phyloP scores from a whole-genome alignment of 2,329 filamentous ascomycete species.

The Diplodia sapinea region DNA sequence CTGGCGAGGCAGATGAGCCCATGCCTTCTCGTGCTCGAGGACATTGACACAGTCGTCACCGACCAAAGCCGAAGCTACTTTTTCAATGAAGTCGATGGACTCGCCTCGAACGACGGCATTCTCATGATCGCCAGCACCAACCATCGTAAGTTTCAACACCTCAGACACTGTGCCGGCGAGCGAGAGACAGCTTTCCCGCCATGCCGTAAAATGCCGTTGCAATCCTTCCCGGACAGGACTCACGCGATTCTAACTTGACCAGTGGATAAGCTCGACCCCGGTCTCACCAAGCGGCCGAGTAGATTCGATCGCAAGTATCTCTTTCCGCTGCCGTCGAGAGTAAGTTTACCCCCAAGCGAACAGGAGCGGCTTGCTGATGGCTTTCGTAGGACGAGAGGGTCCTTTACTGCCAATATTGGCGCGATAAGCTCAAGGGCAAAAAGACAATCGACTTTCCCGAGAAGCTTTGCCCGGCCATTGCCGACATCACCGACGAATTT shows the following conservation, averaged over 20 bases:
- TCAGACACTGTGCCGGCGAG: not conserved
- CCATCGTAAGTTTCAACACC: conserved; percentile 40
- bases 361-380: conserved; percentile 21
- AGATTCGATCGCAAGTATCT: conserved; percentile 61
- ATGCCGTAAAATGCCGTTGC: no score
- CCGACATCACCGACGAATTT: conserved; percentile 52
- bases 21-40: conserved; percentile 74
- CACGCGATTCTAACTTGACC: not conserved
- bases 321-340: conserved; percentile 62
- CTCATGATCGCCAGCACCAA: conserved; percentile 72
- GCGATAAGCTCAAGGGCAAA: conserved; percentile 62
- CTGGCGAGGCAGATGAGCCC: conserved; percentile 68
- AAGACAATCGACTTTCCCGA: conserved; percentile 55
- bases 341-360: not conserved
- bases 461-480: conserved; percentile 47
- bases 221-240: no score
- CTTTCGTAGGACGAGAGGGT: conserved; percentile 57
- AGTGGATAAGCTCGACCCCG: conserved; percentile 71
- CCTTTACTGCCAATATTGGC: conserved; percentile 69
- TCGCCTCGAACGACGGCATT: conserved; percentile 72
- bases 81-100: conserved; percentile 74
- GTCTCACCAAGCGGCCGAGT: conserved; percentile 58
- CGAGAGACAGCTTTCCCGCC: no score
- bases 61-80: conserved; percentile 70
- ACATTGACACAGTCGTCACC: conserved; percentile 70